Evolutionary conservation across 2,329 filamentous ascomycete species (phyloP), one percentile per base, ranked within the genome.

Genomic region (Exophiala alcalophila): DNA sequence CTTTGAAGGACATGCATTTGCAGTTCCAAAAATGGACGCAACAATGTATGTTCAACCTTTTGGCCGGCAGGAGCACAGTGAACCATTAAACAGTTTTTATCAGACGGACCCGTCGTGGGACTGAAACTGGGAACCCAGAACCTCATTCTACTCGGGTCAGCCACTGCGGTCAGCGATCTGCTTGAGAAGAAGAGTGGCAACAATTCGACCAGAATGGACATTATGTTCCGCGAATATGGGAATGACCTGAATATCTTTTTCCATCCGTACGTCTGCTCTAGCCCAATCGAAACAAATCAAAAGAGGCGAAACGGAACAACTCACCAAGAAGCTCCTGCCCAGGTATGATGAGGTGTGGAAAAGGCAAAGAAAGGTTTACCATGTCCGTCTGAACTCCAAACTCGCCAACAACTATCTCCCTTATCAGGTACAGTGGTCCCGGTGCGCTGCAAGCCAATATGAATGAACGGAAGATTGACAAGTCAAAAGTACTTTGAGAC

Each of bases 91-190:
- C 24, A 26, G 21, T 27, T 37, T 14, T 14, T 14, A 27, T 37
- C 25, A 40, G 36, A 40, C 31, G 36, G 36, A 10, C 36, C 36
- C 7, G 20, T 40, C 4, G 25, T 40, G 20, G 30, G 26, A 11
- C 12, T 40, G n/a, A 20, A 40, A 15, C 15, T 40, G n/a, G 36
- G 36, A 12, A 19, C 16, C 2, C 27, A 29, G 16, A 25, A 24
- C 24, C 23, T 40, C 26, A 25, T 40, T 10, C 19, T 40, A 14
- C 16, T 29, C 9, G 25, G 16, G 14, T 30, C 11, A 12, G 11
- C 25, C 27, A 21, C 30, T 23, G 36, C 14, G 10, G 36, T 40
- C 36, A 40, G 18, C 12, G 36, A 40, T 23, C 36, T 40, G 20
- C 20, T 30, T n/a, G 36, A 40, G 26, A 40, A 40, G 36, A 24